Percentiles rank a stretch among this genome's conserved stretches.
Conservation (phyloP, 2,329 filamentous ascomycete species). For the Ascochyta pisi region DNA sequence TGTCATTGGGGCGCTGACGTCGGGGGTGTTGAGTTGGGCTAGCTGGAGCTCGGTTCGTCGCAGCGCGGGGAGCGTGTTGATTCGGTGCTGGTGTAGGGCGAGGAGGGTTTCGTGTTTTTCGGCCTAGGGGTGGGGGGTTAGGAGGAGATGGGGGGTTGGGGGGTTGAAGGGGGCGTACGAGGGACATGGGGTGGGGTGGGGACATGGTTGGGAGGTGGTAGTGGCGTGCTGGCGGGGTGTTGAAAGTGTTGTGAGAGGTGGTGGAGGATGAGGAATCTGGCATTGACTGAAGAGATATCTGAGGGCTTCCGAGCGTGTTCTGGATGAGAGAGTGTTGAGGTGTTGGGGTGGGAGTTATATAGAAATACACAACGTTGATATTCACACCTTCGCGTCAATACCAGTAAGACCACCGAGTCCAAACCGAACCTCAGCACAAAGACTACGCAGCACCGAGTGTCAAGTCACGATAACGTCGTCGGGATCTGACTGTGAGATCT, state of each 20-base stretch:
- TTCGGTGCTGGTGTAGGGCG: slow-evolving; percentile 68
- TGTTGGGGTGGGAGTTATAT: not conserved
- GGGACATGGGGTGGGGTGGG: slow-evolving; percentile 27
- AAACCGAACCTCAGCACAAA: not conserved
- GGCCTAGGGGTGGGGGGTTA: slow-evolving; percentile 36
- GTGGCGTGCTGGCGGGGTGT: slow-evolving; percentile 33
- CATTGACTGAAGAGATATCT: not conserved
- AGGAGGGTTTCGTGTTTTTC: slow-evolving; percentile 65
- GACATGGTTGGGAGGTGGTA: slow-evolving; percentile 41
- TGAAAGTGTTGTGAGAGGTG: slow-evolving; percentile 32
- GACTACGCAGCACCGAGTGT: not conserved
- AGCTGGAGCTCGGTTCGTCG: slow-evolving; percentile 74
- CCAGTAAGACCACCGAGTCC: not conserved
- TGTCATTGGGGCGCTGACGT: slow-evolving; percentile 72
- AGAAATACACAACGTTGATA: not conserved
- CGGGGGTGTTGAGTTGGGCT: slow-evolving; percentile 63
- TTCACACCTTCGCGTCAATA: not conserved
- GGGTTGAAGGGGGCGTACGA: slow-evolving; percentile 21
- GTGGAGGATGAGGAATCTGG: slow-evolving; percentile 14
- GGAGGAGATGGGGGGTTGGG: not conserved
- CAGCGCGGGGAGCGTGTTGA: slow-evolving; percentile 76
- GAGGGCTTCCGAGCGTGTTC: not conserved
- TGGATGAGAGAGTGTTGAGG: not conserved
- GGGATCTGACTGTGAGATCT: not conserved
- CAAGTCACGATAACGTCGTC: not conserved